phyloP scores from a whole-genome alignment of 2,329 filamentous ascomycete species.

The Calonectria fujianensis region DNA sequence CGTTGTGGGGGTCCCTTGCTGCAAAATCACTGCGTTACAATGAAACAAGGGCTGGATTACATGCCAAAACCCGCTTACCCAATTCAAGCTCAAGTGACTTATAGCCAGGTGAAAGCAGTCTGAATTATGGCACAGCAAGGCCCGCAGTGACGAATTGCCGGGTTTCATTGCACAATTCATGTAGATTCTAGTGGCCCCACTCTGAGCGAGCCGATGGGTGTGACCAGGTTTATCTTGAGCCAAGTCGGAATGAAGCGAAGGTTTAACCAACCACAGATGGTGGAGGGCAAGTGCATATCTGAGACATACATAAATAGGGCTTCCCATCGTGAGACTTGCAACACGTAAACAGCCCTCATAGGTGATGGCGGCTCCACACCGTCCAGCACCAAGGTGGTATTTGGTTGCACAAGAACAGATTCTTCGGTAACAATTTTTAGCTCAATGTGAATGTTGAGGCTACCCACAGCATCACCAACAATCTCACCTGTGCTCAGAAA shows the following conservation, averaged over 20 bases:
- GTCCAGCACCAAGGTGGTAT: not conserved
- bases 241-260: not conserved
- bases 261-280: not conserved
- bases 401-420: too few species aligned
- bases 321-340: not conserved
- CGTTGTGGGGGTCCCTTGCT: too few species aligned
- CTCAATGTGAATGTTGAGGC: not conserved
- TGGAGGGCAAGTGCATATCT: not conserved
- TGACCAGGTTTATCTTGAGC: not conserved
- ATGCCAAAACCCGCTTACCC: too few species aligned
- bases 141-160: not conserved
- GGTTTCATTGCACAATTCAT: not conserved
- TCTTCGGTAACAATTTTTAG: not conserved
- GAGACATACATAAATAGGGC: not conserved
- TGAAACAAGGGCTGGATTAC: too few species aligned
- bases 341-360: not conserved
- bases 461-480: not conserved
- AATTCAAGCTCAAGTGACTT: too few species aligned
- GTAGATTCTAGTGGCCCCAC: too few species aligned
- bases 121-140: not conserved
- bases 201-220: not conserved
- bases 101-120: too few species aligned
- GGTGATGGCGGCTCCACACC: not conserved
- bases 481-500: not conserved
- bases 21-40: too few species aligned